Evolutionary conservation across 768 basidiomycete species (phyloP).

Genomic region (Brasilioporus rufonigricans): DNA sequence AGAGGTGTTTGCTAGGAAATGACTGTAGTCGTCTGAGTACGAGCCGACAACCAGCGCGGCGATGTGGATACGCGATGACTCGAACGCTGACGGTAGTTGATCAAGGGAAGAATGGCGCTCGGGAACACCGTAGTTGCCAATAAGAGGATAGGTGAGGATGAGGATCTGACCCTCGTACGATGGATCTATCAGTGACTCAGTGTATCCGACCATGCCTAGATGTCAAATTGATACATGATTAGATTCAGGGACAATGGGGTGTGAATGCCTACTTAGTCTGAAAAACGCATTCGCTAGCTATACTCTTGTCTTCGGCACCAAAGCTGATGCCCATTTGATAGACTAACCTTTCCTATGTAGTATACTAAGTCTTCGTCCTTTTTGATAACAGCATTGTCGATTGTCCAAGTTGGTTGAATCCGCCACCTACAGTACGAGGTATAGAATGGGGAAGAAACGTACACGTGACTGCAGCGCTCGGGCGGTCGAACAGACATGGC

Average conservation of each 20-base stretch:
- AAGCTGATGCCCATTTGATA: slow-evolving; percentile 97
- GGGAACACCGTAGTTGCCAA: slow-evolving; percentile 98
- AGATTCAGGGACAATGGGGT: background rate
- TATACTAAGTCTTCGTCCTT: too few relatives aligned
- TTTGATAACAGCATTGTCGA: too few relatives aligned
- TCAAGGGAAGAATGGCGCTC: slow-evolving; percentile 51
- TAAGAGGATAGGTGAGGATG: slow-evolving; percentile 92
- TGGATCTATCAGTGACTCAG: slow-evolving; percentile 97
- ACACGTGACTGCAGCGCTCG: too few relatives aligned
- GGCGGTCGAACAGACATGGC: too few relatives aligned
- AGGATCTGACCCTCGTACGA: slow-evolving; percentile 99
- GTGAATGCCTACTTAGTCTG: slow-evolving; percentile 78
- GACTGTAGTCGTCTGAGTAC: slow-evolving; percentile 92
- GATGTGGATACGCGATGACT: slow-evolving; percentile 93
- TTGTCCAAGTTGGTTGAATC: too few relatives aligned
- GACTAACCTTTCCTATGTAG: too few relatives aligned
- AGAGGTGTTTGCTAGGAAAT: slow-evolving; percentile 88
- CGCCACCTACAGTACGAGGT: too few relatives aligned
- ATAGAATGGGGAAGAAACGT: too few relatives aligned
- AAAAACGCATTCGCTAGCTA: slow-evolving; percentile 98
- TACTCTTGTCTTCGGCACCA: slow-evolving; percentile 86
- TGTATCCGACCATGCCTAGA: slow-evolving; percentile 98
- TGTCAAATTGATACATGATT: slow-evolving; percentile 14
- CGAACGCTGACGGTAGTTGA: slow-evolving; percentile 73
- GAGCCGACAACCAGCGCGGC: slow-evolving; percentile 89